Percentiles rank a stretch among this genome's conserved stretches.
Conservation (phyloP, 257 asterid species). For the Solanum medicagineum region DNA sequence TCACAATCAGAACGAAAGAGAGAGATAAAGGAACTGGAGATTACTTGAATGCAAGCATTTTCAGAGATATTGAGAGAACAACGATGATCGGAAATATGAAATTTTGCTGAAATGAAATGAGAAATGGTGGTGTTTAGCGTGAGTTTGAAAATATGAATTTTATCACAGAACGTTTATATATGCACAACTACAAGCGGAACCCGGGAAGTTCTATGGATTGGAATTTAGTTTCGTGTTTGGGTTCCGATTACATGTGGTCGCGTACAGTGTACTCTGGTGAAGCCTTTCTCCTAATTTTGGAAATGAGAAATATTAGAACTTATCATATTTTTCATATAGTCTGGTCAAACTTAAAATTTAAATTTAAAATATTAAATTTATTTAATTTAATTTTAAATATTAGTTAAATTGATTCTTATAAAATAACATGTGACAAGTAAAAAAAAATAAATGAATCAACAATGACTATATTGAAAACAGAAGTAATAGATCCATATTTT, state of each 20-base stretch:
- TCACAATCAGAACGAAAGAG: neutral
- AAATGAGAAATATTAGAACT: no score
- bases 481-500: fast-evolving
- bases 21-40: neutral
- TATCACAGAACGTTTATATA: neutral
- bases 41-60: constrained; percentile 75
- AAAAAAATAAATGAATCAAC: fast-evolving
- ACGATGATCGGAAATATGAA: neutral
- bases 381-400: neutral
- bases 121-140: constrained; percentile 1
- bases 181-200: constrained; percentile 13
- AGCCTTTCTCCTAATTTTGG: neutral
- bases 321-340: no score
- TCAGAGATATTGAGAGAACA: neutral
- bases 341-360: no score
- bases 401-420: neutral
- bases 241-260: constrained; percentile 7
- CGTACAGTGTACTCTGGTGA: neutral
- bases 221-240: constrained; percentile 3
- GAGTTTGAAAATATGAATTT: constrained; percentile 10
- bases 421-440: neutral
- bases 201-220: neutral
- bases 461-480: no score
- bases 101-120: constrained; percentile 8
- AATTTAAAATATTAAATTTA: no score